Evolutionary conservation across 441 rosid species (phyloP), one percentile per base, ranked within the genome.

Genomic region (Manihot esculenta): DNA sequence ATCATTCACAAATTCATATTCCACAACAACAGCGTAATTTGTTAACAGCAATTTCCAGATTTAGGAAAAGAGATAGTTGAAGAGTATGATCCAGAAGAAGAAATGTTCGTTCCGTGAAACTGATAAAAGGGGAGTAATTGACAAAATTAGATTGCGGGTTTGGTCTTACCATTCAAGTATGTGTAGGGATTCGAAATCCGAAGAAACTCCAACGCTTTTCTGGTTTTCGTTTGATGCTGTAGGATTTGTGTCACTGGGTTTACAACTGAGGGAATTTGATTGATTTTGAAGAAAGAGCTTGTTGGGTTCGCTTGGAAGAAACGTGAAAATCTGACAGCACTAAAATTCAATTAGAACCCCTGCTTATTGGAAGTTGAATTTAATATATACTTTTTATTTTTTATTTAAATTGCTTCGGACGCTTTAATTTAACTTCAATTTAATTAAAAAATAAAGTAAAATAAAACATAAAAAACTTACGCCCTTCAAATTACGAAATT

Each of bases 81-180:
- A 50, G 56, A 26, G 24, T 48, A 49, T n/a, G 27, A 30, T 65
- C 26, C 26, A n/a, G 24, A 35, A 61, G 17, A 41, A 61, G 2
- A 38, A 38, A 38, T 61, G 62, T 15, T 14, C 3, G 20, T 57
- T 35, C 9, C 2, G 5, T 7, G 14, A 60, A 18, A 49, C 21
- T 26, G 18, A 64, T 21, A 44, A 42, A 13, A 33, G 17, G n/a
- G 26, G 17, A 0, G 1, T 11, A 10, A 2, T 18, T 23, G 17
- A 6, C 47, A 0, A 12, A 20, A 65, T 65, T 2, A 38, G 20
- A 49, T 13, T 20, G 3, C 38, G 10, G 33, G 35, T 54, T 13
- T 30, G 45, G 50, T 38, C 70, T 67, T 53, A 67, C 70, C 70
- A 67, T 54, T 21, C 14, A 56, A 67, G 27, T 4, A 5, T 33